These are phyloP conservation scores for Macaranga tanarius DNA, from an alignment of 441 rosid genomes.

Conservation along the genomic window DNA sequence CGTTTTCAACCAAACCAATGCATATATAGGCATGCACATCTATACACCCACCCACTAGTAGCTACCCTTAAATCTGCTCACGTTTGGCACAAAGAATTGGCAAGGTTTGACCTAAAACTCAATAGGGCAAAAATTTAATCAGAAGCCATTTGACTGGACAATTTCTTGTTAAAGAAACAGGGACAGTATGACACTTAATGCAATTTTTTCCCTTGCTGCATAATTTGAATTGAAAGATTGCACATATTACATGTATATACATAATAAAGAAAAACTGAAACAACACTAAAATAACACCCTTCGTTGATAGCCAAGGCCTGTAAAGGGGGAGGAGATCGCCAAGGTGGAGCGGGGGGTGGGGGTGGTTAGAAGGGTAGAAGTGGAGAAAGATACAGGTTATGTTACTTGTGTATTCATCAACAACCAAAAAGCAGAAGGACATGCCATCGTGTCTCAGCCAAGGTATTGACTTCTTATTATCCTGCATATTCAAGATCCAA, in stretches of 20 bases:
- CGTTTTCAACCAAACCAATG: too few species aligned
- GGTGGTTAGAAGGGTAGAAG: neutral
- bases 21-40: too few species aligned
- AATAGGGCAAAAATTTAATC: too few species aligned
- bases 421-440: neutral
- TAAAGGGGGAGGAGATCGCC: neutral
- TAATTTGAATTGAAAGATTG: neutral
- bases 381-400: neutral
- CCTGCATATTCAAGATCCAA: constrained; percentile 36
- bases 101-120: too few species aligned
- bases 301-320: neutral
- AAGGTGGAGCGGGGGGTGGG: too few species aligned
- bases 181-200: neutral
- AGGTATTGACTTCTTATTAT: constrained; percentile 29
- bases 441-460: neutral
- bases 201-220: neutral
- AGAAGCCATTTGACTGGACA: neutral
- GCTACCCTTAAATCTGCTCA: too few species aligned
- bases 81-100: too few species aligned
- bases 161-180: too few species aligned
- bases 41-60: too few species aligned
- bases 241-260: neutral
- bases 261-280: neutral
- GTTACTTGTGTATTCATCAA: neutral
- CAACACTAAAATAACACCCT: neutral